Percentiles rank a stretch among this genome's conserved stretches.
Evolutionary conservation across 768 basidiomycete genomes (phyloP).

Genomic region (Clavaria fumosa): DNA sequence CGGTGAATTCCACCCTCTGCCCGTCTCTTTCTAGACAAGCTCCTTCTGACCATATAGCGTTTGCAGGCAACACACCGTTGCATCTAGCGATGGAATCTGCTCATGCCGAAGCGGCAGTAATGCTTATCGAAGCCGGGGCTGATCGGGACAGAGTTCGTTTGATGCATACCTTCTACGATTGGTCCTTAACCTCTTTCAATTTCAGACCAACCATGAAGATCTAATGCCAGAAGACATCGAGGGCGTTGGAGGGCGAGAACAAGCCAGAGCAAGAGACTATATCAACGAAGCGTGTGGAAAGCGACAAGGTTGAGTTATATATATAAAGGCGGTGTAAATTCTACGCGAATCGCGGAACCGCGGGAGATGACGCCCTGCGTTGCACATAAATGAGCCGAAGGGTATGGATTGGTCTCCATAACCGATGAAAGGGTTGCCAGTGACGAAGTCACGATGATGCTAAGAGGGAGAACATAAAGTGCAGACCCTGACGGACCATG

Average conservation of each 20-base stretch:
- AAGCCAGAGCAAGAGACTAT: conserved; percentile 63
- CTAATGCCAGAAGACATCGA: conserved; percentile 78
- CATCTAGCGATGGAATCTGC: conserved; percentile 97
- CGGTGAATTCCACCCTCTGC: conserved; percentile 28
- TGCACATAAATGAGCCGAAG: too few relatives aligned
- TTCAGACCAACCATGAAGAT: conserved; percentile 68
- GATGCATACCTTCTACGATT: conserved; percentile 8
- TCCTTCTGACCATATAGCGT: conserved; percentile 11
- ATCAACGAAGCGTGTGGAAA: conserved; percentile 61
- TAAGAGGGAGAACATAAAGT: too few relatives aligned
- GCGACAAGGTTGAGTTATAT: conserved; percentile 8
- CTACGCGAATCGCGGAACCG: too few relatives aligned
- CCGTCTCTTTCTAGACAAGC: conserved; percentile 7
- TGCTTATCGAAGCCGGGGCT: conserved; percentile 89
- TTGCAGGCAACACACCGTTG: conserved; percentile 80
- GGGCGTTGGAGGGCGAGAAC: conserved; percentile 85
- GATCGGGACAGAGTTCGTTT: conserved; percentile 71
- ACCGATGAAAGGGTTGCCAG: too few relatives aligned
- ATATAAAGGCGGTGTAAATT: too few relatives aligned
- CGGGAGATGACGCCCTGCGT: too few relatives aligned
- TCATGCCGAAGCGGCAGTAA: conserved; percentile 79
- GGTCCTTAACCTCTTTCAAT: conserved; percentile 9
- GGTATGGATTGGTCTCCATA: too few relatives aligned
- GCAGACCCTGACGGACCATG: too few relatives aligned
- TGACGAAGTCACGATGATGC: too few relatives aligned